These are phyloP conservation scores for Alternaria sp. DNA, from an alignment of 2,329 filamentous ascomycete species.

Conservation along the genomic window DNA sequence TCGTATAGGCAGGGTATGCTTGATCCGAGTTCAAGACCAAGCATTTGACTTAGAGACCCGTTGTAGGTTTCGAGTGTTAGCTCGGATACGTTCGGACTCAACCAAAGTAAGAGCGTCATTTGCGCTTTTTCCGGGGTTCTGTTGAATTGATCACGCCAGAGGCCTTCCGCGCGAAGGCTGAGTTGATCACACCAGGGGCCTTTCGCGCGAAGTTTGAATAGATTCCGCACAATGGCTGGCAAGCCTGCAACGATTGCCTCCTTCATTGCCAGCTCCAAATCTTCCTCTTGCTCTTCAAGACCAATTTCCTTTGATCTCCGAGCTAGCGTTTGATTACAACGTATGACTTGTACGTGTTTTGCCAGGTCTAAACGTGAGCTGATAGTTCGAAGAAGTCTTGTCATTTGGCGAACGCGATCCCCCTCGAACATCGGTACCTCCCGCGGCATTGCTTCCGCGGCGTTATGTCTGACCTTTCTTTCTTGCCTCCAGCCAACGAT, in stretches of 20 bases:
- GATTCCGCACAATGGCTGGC: neutral
- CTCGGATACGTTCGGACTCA: neutral
- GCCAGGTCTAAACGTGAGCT: too few relatives aligned
- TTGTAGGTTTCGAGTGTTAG: neutral
- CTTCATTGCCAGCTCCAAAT: neutral
- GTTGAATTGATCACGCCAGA: too few relatives aligned
- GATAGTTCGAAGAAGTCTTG: neutral
- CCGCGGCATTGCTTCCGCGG: too few relatives aligned
- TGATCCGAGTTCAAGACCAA: neutral
- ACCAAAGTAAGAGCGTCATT: neutral
- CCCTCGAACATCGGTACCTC: too few relatives aligned
- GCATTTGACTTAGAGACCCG: neutral
- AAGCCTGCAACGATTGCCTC: neutral
- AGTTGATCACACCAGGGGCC: too few relatives aligned
- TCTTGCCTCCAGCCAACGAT: neutral
- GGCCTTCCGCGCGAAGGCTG: too few relatives aligned
- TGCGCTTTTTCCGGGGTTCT: neutral
- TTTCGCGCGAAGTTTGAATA: too few relatives aligned
- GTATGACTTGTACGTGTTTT: neutral
- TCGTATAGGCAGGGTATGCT: rapidly evolving
- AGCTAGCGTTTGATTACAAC: neutral
- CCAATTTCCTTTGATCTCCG: neutral
- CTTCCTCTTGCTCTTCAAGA: neutral
- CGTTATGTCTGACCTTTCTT: neutral
- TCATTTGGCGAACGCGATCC: neutral